Conservation (phyloP, 208 protist genomes). For the Leishmania amazonensis region DNA sequence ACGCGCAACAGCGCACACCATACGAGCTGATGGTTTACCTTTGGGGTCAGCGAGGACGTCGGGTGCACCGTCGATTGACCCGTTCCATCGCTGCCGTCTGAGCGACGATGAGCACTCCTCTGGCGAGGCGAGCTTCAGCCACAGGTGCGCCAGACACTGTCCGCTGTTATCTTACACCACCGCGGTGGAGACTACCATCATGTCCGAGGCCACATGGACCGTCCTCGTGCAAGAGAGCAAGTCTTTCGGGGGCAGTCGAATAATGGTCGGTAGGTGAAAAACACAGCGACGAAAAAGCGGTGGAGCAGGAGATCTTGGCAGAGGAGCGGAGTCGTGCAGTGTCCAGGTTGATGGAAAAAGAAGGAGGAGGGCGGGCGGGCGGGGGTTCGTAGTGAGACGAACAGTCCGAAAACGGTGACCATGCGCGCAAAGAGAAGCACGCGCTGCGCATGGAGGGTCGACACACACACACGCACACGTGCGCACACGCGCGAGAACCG, state of each 20-base stretch:
- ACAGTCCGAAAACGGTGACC: neutral
- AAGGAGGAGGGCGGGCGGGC: neutral
- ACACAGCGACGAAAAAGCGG: neutral
- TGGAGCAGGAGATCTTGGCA: neutral
- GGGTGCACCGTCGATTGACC: neutral
- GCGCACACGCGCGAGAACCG: neutral
- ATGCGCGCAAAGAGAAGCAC: neutral
- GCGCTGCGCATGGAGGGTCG: neutral
- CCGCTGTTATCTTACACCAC: neutral
- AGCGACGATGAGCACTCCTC: neutral
- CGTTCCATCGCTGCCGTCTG: neutral
- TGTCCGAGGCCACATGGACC: neutral
- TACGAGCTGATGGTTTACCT: neutral
- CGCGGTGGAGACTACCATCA: neutral
- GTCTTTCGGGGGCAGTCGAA: neutral
- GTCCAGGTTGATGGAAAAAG: neutral
- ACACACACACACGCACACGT: neutral
- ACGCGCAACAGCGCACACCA: neutral
- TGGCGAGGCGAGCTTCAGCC: neutral
- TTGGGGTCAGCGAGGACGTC: neutral
- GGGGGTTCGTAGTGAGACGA: neutral
- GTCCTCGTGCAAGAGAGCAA: neutral
- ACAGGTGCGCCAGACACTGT: neutral
- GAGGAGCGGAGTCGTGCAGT: neutral
- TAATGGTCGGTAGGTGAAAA: neutral